Evolutionary conservation across 1,284 basidiomycete genomes (phyloP), one percentile per base, ranked within the genome.

Genomic region (Rhodotorula sp.): DNA sequence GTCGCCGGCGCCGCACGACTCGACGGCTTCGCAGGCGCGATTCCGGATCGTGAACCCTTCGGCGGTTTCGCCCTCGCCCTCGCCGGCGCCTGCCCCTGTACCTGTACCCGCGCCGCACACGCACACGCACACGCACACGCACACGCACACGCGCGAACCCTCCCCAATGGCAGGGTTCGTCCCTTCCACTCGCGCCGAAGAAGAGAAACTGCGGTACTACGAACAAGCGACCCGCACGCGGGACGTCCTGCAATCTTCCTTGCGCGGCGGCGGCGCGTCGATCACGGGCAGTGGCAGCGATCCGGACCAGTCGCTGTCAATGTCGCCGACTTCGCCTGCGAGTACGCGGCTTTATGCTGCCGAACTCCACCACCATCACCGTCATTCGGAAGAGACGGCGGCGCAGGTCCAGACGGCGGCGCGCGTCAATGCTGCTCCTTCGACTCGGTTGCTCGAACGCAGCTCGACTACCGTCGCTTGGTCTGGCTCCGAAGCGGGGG

Each of bases 401-500:
- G 34, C 58, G 23, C 23, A 47, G 1, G 26, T 54, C 43, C 26
- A 54, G n/a, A 16, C 39, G 43, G 62, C 62, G n/a, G 31, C 52
- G 8, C 26, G n/a, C 29, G 26, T 56, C 54, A 21, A 26, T 5
- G 20, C 65, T 5, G 20, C 65, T 58, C 18, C 48, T 58, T 18
- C 23, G n/a, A 43, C 10, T 43, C 39, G 39, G 6, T 56, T 61
- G 29, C 54, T 31, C 54, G 26, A 64, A 2, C 31, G 70, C n/a
- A 68, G 64, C 61, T 63, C 65, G 26, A 72, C 70, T 31, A 66
- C 43, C 7, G 23, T 61, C 8, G 70, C 67, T 0, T 52, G 61
- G 14, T 72, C 70, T 18, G 70, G 70, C 6, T 72, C 70, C 8
- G 56, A 29, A 14, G 67, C 65, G 26, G 67, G 65, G n/a, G n/a